Conservation (phyloP, 257 asterid species). For the Scutellaria baicalensis region DNA sequence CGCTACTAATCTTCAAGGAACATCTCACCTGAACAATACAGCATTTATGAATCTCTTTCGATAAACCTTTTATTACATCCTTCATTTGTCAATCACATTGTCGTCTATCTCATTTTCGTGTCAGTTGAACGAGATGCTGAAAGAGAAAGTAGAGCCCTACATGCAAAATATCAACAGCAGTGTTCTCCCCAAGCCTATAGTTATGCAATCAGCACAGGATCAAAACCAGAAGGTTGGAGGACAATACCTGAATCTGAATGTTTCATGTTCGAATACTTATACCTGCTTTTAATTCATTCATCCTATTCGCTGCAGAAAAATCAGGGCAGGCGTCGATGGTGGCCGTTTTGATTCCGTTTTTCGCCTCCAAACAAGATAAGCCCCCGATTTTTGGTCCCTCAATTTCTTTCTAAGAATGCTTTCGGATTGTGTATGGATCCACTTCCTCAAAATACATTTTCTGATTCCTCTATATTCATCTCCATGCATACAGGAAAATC, state of each 20-base stretch:
- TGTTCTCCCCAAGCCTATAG: conserved; percentile 64
- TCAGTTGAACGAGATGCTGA: conserved; percentile 85
- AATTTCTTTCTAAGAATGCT: too few relatives aligned
- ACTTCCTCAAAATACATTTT: too few relatives aligned
- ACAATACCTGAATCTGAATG: too few relatives aligned
- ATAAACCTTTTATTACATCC: not conserved
- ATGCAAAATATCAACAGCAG: conserved; percentile 47
- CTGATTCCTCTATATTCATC: not conserved
- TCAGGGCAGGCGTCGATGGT: conserved; percentile 43
- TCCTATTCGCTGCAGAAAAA: conserved; percentile 31
- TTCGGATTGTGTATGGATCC: too few relatives aligned
- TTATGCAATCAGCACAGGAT: conserved; percentile 35
- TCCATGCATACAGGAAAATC: not conserved
- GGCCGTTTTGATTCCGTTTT: conserved; percentile 53
- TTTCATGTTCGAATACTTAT: not conserved
- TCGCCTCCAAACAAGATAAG: too few relatives aligned
- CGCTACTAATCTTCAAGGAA: too few relatives aligned
- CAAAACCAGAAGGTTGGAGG: conserved; percentile 46
- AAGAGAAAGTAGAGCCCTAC: conserved; percentile 74
- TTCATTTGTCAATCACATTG: not conserved
- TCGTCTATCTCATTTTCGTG: conserved; percentile 15
- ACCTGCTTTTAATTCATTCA: not conserved
- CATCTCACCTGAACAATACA: too few relatives aligned
- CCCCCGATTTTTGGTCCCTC: too few relatives aligned
- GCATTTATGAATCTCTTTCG: not conserved